These are phyloP conservation scores for Saccharomycopsis vini DNA, from an alignment of 805 yeast genomes.

Conservation along the genomic window DNA sequence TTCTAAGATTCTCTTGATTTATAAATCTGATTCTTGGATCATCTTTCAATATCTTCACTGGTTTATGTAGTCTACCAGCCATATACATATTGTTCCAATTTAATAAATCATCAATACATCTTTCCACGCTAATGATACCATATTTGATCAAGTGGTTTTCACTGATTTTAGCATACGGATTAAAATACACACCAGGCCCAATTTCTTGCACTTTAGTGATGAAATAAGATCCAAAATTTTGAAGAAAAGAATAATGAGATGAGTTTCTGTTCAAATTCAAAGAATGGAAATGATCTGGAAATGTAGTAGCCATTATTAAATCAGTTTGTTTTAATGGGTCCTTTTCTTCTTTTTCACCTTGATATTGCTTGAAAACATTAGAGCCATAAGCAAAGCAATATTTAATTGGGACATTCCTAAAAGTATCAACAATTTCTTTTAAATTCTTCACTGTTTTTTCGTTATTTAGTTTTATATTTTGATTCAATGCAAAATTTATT, in stretches of 20 bases:
- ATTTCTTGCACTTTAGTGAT: constrained; percentile 51
- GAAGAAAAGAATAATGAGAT: constrained; percentile 67
- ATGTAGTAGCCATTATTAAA: constrained; percentile 71
- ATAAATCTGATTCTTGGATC: constrained; percentile 53
- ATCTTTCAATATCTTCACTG: constrained; percentile 68
- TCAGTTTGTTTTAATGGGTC: constrained; percentile 64
- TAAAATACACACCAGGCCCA: constrained; percentile 91
- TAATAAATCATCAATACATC: constrained; percentile 57
- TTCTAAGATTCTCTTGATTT: constrained; percentile 67
- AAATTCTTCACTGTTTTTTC: constrained; percentile 1
- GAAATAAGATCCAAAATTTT: constrained; percentile 48
- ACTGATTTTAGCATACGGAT: constrained; percentile 70
- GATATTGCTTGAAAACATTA: constrained; percentile 84
- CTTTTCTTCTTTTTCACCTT: constrained; percentile 37
- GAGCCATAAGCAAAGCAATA: constrained; percentile 93
- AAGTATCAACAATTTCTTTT: constrained; percentile 25
- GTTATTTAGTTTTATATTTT: constrained; percentile 12
- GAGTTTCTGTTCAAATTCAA: constrained; percentile 59
- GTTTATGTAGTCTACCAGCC: constrained; percentile 92
- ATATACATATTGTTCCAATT: constrained; percentile 81
- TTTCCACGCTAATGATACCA: constrained; percentile 67
- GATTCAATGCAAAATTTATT: constrained; percentile 17
- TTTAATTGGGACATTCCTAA: constrained; percentile 56
- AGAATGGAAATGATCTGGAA: constrained; percentile 70
- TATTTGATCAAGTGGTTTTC: constrained; percentile 58